These are phyloP conservation scores for Perkinsus marinus DNA, from an alignment of 169 alveolate species.

Conservation along the genomic window DNA sequence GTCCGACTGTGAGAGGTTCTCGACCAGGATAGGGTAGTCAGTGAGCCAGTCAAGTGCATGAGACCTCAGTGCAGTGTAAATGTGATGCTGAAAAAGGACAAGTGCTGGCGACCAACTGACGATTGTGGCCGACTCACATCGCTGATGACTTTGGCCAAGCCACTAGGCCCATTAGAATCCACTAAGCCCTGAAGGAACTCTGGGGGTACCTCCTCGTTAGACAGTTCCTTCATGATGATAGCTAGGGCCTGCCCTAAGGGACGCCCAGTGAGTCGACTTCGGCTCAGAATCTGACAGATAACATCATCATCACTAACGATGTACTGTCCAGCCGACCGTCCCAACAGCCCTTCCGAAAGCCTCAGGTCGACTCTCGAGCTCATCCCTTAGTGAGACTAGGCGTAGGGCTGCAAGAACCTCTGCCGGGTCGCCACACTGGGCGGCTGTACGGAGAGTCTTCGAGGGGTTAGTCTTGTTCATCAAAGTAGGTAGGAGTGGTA, in stretches of 20 bases:
- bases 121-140: not conserved
- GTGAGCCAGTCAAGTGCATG: not conserved
- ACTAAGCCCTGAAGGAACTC: not conserved
- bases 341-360: not conserved
- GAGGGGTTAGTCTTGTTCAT: not conserved
- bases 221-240: not conserved
- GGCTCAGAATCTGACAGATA: too few relatives aligned
- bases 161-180: not conserved
- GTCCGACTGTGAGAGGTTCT: not conserved
- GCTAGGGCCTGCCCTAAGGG: not conserved
- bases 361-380: not conserved
- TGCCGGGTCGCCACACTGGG: not conserved
- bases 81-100: not conserved
- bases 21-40: not conserved
- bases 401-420: not conserved
- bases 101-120: not conserved
- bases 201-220: not conserved
- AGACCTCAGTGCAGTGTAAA: not conserved
- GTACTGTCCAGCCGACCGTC: not conserved
- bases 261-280: not conserved
- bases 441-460: not conserved
- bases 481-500: not conserved
- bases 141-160: not conserved
- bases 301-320: too few relatives aligned
- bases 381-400: not conserved